phyloP scores from a whole-genome alignment of 2,329 filamentous ascomycete genomes.

The Gnomoniopsis sp. region DNA sequence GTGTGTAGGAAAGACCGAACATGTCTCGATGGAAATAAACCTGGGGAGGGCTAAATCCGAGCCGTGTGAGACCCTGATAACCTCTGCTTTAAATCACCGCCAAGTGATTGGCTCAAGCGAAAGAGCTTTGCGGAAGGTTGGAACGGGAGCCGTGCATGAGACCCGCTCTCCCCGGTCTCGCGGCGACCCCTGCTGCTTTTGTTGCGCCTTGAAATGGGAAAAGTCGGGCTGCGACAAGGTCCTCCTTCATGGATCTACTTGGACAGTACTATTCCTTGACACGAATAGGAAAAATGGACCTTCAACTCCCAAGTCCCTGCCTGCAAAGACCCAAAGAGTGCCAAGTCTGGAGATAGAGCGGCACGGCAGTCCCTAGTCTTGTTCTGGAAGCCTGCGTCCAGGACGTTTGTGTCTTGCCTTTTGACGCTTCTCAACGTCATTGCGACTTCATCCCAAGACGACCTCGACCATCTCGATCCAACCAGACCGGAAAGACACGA shows the following conservation, averaged over 20 bases:
- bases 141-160: neutral
- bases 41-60: neutral
- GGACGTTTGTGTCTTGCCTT: neutral
- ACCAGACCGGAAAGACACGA: neutral
- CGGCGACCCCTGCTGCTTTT: neutral
- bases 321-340: no score
- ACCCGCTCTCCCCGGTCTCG: neutral
- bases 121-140: neutral
- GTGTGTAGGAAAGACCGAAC: no score
- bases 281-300: no score
- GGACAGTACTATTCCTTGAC: no score
- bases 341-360: neutral
- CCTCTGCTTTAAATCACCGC: neutral
- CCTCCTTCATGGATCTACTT: neutral
- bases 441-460: neutral
- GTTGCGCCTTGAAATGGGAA: neutral
- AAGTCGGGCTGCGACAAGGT: constrained; percentile 3
- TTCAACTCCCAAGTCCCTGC: no score
- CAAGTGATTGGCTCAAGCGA: neutral
- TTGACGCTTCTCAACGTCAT: neutral
- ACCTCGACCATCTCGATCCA: neutral
- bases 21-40: no score
- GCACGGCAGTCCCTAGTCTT: neutral
- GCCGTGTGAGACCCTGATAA: neutral
- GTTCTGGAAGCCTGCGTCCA: neutral